A percentile compares a stretch with the other conserved stretches of the same genome.
These are phyloP conservation scores for Hanseniaspora singularis DNA, from an alignment of 805 yeast genomes.

Conservation along the genomic window DNA sequence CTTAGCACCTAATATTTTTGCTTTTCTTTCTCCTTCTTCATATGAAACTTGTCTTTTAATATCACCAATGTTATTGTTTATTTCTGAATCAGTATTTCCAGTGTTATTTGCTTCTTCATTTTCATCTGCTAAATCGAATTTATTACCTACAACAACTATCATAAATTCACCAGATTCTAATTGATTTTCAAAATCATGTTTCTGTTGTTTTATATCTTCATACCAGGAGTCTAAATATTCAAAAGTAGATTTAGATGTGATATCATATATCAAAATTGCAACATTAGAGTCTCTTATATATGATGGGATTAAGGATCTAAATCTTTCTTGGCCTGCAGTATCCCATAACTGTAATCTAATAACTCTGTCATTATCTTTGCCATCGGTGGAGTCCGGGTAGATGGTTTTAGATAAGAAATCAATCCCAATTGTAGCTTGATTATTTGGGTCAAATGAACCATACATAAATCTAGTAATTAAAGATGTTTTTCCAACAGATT, in stretches of 20 bases:
- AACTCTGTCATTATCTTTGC: conserved; percentile 51
- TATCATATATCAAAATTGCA: conserved; percentile 93
- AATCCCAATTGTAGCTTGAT: conserved; percentile 90
- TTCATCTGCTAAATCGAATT: conserved; percentile 66
- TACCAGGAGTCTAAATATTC: conserved; percentile 82
- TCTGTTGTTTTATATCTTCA: conserved; percentile 84
- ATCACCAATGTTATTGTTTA: not conserved
- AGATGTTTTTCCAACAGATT: conserved; percentile 93
- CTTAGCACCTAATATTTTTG: conserved; percentile 59
- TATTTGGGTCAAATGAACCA: conserved; percentile 91
- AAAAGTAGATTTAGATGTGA: conserved; percentile 75
- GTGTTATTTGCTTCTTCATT: not conserved
- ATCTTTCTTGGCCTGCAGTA: conserved; percentile 94
- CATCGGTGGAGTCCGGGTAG: conserved; percentile 54
- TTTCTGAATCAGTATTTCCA: not conserved
- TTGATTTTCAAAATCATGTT: conserved; percentile 27
- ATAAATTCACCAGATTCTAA: conserved; percentile 60
- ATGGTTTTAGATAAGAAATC: conserved; percentile 88
- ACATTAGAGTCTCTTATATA: conserved; percentile 93
- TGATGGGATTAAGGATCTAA: conserved; percentile 86
- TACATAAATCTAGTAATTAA: conserved; percentile 95
- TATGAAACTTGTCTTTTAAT: conserved; percentile 53
- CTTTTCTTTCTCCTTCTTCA: conserved; percentile 75
- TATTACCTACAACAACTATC: conserved; percentile 84
- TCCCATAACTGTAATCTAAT: conserved; percentile 94